Evolutionary conservation across 2,329 filamentous ascomycete species (phyloP).

Genomic region (Emmonsia crescens): DNA sequence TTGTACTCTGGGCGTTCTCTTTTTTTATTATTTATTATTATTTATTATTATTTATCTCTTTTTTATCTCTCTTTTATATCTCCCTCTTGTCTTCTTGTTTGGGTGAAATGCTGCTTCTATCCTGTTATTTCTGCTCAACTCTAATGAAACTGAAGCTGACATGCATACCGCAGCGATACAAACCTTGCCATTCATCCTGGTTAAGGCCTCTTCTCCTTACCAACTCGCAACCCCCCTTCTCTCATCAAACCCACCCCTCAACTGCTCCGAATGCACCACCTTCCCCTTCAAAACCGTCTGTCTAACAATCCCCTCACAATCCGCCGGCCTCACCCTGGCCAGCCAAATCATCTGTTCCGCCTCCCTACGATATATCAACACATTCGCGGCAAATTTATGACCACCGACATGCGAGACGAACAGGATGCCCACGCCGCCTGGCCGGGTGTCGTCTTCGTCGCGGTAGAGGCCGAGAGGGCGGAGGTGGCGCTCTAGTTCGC

Average conservation of each 20-base stretch:
- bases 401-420: constrained; percentile 95
- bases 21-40: background rate
- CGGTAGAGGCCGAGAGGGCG: constrained; percentile 74
- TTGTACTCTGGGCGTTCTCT: background rate
- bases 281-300: constrained; percentile 90
- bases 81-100: background rate
- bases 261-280: constrained; percentile 80
- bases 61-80: background rate
- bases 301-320: constrained; percentile 82
- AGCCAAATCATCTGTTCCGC: constrained; percentile 90
- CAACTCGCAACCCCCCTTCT: constrained; percentile 72
- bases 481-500: constrained; percentile 81
- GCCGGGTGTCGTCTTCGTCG: constrained; percentile 76
- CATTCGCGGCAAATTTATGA: constrained; percentile 91
- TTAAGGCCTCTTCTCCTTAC: constrained; percentile 43
- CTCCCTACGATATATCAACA: constrained; percentile 64
- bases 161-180: too few relatives aligned
- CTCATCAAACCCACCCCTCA: constrained; percentile 84
- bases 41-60: background rate
- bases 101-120: background rate
- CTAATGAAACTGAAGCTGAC: background rate
- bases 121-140: background rate
- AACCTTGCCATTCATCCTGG: background rate
- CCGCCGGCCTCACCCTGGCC: constrained; percentile 69
- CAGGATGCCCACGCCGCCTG: constrained; percentile 86